Conservation (phyloP, 163 green algal species). For the Chloromonas sp. region DNA sequence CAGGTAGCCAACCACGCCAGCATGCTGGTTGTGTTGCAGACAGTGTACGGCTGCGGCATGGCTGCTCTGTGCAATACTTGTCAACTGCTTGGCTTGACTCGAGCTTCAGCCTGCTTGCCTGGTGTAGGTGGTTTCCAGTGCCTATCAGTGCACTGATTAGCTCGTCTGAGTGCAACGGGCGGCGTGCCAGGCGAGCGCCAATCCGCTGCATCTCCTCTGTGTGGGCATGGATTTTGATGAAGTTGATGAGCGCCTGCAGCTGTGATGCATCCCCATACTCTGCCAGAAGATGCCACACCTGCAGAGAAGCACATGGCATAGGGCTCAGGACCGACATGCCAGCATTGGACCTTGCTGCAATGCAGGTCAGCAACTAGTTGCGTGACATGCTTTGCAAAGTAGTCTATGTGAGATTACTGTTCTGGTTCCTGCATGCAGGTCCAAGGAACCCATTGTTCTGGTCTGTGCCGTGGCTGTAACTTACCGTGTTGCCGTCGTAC, state of each 20-base stretch:
- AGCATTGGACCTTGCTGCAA: no score
- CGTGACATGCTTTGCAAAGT: background rate
- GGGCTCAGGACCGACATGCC: no score
- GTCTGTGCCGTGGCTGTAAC: no score
- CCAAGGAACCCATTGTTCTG: no score
- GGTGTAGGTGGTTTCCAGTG: slow-evolving; percentile 12
- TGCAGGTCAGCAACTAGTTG: no score
- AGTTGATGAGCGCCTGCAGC: slow-evolving; percentile 18
- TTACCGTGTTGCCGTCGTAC: background rate
- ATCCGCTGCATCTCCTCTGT: background rate
- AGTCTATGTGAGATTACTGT: background rate
- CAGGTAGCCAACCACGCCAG: no score
- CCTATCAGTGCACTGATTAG: slow-evolving; percentile 3
- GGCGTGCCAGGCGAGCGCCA: background rate
- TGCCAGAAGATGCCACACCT: slow-evolving; percentile 20
- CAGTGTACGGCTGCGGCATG: no score
- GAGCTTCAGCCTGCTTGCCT: background rate
- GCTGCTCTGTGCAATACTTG: no score
- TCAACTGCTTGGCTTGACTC: no score
- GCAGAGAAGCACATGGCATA: background rate
- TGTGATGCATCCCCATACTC: slow-evolving; percentile 17
- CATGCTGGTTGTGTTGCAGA: no score
- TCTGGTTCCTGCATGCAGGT: background rate
- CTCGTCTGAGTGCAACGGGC: background rate
- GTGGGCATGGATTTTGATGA: slow-evolving; percentile 17